Evolutionary conservation across 2,329 filamentous ascomycete genomes (phyloP).

Genomic region (Phaeophleospora eucalypticola): DNA sequence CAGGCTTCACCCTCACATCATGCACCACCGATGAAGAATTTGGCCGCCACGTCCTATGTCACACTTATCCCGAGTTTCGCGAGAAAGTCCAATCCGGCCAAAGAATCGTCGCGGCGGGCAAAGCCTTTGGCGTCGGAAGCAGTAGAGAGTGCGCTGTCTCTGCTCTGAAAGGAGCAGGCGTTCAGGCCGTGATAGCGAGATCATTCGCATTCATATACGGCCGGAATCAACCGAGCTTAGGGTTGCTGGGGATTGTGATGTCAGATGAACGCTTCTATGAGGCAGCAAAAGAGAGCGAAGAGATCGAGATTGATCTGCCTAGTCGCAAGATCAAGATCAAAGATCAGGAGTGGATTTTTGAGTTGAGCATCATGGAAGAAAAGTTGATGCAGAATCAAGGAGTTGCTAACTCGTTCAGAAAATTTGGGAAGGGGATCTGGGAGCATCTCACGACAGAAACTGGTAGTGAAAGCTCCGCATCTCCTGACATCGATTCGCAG

Average conservation of each 20-base stretch:
- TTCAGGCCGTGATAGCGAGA: slow-evolving; percentile 8
- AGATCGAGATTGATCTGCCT: slow-evolving; percentile 5
- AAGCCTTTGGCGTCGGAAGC: slow-evolving; percentile 10
- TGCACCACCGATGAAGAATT: slow-evolving; percentile 2
- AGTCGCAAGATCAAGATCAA: background rate
- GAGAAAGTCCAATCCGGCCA: slow-evolving; percentile 2
- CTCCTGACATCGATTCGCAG: no score
- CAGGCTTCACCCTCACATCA: slow-evolving; percentile 3
- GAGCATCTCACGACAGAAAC: slow-evolving; percentile 3
- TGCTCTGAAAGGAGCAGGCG: slow-evolving; percentile 12
- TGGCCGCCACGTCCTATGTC: slow-evolving; percentile 8
- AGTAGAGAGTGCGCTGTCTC: slow-evolving; percentile 8
- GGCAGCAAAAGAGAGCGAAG: slow-evolving; percentile 1
- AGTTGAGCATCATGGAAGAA: slow-evolving; percentile 1
- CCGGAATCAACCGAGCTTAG: slow-evolving; percentile 7
- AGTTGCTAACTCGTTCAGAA: slow-evolving; percentile 6
- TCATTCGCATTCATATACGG: slow-evolving; percentile 12
- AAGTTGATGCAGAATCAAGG: slow-evolving; percentile 5
- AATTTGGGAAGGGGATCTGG: slow-evolving; percentile 11
- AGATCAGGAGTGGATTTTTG: background rate
- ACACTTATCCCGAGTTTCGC: slow-evolving; percentile 10
- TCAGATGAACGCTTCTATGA: slow-evolving; percentile 8
- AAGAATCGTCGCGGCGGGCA: slow-evolving; percentile 10
- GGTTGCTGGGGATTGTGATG: slow-evolving; percentile 8
- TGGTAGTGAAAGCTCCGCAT: no score